Percentiles rank a stretch among this genome's conserved stretches.
phyloP scores from a whole-genome alignment of 2,329 filamentous ascomycete species.

The Trichoderma sp. region DNA sequence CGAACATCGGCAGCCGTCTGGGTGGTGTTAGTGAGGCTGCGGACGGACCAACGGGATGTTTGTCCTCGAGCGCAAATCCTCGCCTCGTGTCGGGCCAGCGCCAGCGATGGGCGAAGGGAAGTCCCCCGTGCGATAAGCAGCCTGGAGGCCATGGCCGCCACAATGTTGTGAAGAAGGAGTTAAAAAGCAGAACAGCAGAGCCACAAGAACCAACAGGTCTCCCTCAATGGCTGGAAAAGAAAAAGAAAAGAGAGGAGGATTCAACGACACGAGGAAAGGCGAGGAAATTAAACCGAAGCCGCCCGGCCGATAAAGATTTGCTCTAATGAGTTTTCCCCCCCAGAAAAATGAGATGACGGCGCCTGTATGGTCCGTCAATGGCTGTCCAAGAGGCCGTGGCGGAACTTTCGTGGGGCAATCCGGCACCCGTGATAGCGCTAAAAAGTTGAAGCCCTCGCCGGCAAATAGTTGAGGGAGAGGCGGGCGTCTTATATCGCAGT shows the following conservation, averaged over 20 bases:
- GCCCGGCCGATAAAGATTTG: slow-evolving; percentile 11
- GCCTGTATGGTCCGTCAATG: background rate
- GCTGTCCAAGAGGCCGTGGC: slow-evolving; percentile 5
- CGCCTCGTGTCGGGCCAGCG: slow-evolving; percentile 17
- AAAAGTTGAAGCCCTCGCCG: slow-evolving; percentile 1
- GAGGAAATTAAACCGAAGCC: slow-evolving; percentile 7
- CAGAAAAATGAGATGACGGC: slow-evolving; percentile 2
- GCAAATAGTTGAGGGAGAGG: background rate
- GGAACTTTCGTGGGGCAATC: slow-evolving; percentile 13
- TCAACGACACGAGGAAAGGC: background rate
- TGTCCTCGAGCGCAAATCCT: slow-evolving; percentile 12
- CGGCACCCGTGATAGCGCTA: slow-evolving; percentile 9
- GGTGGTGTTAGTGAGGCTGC: slow-evolving; percentile 23
- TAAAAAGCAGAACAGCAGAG: background rate
- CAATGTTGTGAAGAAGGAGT: background rate
- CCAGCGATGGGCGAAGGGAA: slow-evolving; percentile 23
- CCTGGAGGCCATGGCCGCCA: slow-evolving; percentile 28
- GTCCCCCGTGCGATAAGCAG: slow-evolving; percentile 26
- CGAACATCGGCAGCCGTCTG: slow-evolving; percentile 17
- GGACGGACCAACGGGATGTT: background rate
- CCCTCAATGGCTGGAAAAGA: background rate
- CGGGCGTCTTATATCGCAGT: background rate
- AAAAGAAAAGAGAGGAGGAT: background rate
- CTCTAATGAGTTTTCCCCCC: background rate
- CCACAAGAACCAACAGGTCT: background rate